Conservation (phyloP, 2,329 filamentous ascomycete species). For the Microsporum canis region DNA sequence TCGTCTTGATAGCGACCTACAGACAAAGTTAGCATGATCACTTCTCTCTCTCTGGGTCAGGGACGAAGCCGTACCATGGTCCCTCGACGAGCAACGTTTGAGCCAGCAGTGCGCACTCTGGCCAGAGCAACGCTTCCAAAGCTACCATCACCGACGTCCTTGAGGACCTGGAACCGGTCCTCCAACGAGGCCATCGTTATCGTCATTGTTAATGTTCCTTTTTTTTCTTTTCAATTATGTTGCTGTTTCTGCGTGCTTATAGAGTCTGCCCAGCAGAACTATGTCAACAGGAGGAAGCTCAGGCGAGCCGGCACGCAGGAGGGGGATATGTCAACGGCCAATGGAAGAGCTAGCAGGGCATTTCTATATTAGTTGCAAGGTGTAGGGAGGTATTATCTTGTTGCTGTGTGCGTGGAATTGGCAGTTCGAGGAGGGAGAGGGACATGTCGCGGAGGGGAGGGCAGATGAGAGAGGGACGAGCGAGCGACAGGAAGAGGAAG, state of each 20-base stretch:
- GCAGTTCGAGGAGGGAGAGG: not conserved
- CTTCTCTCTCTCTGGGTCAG: not conserved
- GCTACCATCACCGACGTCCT: conserved; percentile 97
- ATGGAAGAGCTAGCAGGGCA: conserved; percentile 1
- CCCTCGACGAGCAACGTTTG: conserved; percentile 75
- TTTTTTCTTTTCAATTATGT: not conserved
- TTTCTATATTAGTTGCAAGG: not conserved
- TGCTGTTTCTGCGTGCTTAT: conserved; percentile 24
- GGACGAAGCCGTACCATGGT: conserved; percentile 56
- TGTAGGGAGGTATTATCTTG: not conserved
- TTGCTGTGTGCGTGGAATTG: not conserved
- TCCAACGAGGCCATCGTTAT: conserved; percentile 50
- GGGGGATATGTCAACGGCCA: not conserved
- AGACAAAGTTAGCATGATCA: not conserved
- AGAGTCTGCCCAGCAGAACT: conserved; percentile 12
- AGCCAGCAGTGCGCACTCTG: conserved; percentile 79
- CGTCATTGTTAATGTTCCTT: conserved; percentile 16
- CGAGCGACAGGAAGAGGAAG: not conserved
- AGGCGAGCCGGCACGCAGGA: not conserved
- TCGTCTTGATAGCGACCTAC: conserved; percentile 96
- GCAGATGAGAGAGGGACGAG: conserved; percentile 4
- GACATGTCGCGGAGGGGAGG: not conserved
- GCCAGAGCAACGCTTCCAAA: conserved; percentile 93
- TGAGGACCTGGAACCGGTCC: conserved; percentile 91
- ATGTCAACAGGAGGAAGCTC: not conserved